phyloP scores from a whole-genome alignment of 768 basidiomycete genomes.

The Leccinum uliginosum region DNA sequence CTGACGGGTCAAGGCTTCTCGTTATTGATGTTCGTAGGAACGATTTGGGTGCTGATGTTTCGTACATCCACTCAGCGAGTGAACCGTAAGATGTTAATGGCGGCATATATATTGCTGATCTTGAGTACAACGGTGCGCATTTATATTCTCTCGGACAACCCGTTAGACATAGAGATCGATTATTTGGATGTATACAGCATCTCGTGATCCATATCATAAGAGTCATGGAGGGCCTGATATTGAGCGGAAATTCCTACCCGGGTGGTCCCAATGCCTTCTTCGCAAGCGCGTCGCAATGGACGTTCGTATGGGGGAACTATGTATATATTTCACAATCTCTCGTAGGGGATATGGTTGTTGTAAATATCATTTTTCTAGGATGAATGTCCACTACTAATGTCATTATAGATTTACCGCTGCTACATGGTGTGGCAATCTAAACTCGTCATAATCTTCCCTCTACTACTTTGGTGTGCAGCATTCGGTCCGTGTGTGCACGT shows the following conservation, averaged over 20 bases:
- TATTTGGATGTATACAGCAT: conserved; percentile 15
- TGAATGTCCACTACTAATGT: not conserved
- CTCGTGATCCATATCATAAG: conserved; percentile 24
- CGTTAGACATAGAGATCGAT: not conserved
- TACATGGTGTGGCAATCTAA: conserved; percentile 33
- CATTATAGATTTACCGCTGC: conserved; percentile 23
- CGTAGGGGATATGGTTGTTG: conserved; percentile 29
- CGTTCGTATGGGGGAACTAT: conserved; percentile 27
- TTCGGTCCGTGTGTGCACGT: conserved; percentile 13
- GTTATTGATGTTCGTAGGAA: conserved; percentile 31
- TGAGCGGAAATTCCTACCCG: conserved; percentile 11
- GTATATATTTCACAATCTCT: conserved; percentile 26
- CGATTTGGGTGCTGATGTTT: conserved; percentile 22
- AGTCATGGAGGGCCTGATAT: conserved; percentile 24
- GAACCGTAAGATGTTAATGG: conserved; percentile 21
- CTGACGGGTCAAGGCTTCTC: conserved; percentile 27
- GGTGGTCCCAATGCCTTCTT: conserved; percentile 26
- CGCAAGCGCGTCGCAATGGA: conserved; percentile 20
- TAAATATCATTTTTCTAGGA: conserved; percentile 4
- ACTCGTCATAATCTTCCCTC: conserved; percentile 25
- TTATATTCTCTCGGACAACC: not conserved
- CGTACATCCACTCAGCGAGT: conserved; percentile 3
- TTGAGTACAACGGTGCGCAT: conserved; percentile 29
- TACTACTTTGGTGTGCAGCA: conserved; percentile 27
- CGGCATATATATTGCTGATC: conserved; percentile 24